Evolutionary conservation across 768 basidiomycete genomes (phyloP).

Genomic region (Cystofilobasidium capitatum): DNA sequence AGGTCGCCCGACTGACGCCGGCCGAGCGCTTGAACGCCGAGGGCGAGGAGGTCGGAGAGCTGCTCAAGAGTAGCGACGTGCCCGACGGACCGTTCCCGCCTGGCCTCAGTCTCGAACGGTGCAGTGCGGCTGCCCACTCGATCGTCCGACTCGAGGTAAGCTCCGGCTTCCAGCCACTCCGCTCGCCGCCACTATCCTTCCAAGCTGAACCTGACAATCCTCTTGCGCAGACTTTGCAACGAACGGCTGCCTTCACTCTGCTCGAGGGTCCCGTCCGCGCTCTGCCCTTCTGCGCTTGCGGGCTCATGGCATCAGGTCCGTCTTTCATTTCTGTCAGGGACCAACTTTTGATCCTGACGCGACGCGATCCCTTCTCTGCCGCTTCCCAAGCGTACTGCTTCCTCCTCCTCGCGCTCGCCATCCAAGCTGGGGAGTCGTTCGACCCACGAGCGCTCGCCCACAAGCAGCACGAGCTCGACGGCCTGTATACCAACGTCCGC

Average conservation of each 20-base stretch:
- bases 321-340: neutral
- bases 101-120: constrained; percentile 19
- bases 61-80: constrained; percentile 8
- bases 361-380: neutral
- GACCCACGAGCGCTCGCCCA: neutral
- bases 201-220: neutral
- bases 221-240: constrained; percentile 16
- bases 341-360: too few relatives aligned
- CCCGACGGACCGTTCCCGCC: constrained; percentile 17
- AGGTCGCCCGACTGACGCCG: neutral
- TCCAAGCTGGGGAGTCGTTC: constrained; percentile 15
- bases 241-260: constrained; percentile 17
- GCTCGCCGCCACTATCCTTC: neutral
- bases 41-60: neutral
- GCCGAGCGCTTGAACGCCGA: neutral
- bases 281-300: constrained; percentile 23
- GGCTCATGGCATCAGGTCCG: constrained; percentile 3
- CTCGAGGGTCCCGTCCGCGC: constrained; percentile 5
- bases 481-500: constrained; percentile 20
- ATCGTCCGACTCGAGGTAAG: constrained; percentile 23
- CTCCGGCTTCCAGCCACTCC: neutral
- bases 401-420: constrained; percentile 21
- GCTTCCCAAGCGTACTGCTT: constrained; percentile 11
- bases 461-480: constrained; percentile 7
- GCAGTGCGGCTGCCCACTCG: constrained; percentile 20